phyloP scores from a whole-genome alignment of 2,329 filamentous ascomycete genomes.

The Paecilomyces dactylethromorphus region DNA sequence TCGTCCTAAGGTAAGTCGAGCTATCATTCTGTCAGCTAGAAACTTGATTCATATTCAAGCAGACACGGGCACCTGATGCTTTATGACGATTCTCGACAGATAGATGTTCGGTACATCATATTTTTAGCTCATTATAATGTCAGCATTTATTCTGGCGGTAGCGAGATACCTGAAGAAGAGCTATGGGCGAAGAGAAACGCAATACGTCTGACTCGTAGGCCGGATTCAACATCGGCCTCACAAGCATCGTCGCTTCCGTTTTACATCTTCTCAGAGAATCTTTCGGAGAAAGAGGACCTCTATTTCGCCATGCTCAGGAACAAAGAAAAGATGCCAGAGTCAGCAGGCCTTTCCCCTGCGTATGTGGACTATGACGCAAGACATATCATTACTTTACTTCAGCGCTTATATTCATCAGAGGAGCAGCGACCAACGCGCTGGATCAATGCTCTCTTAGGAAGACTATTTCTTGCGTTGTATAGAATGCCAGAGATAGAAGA shows the following conservation, averaged over 20 bases:
- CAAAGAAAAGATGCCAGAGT: conserved; percentile 62
- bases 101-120: conserved; percentile 94
- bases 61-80: conserved; percentile 95
- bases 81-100: conserved; percentile 89
- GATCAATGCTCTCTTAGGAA: conserved; percentile 85
- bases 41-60: conserved; percentile 2
- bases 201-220: conserved; percentile 67
- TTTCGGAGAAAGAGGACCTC: conserved; percentile 96
- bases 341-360: conserved; percentile 54
- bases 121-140: conserved; percentile 79
- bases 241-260: conserved; percentile 69
- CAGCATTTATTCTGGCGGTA: conserved; percentile 74
- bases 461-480: conserved; percentile 82
- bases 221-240: conserved; percentile 46
- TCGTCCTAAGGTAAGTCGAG: conserved; percentile 67
- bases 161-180: conserved; percentile 78
- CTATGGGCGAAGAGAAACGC: conserved; percentile 94
- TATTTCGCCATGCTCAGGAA: conserved; percentile 88
- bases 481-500: conserved; percentile 75
- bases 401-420: conserved; percentile 83
- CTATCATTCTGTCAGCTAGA: conserved; percentile 1
- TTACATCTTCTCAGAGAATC: conserved; percentile 90
- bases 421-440: conserved; percentile 86
- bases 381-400: conserved; percentile 83
- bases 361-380: conserved; percentile 74